These are phyloP conservation scores for Delitschia confertaspora DNA, from an alignment of 495 filamentous ascomycete species.

Conservation along the genomic window DNA sequence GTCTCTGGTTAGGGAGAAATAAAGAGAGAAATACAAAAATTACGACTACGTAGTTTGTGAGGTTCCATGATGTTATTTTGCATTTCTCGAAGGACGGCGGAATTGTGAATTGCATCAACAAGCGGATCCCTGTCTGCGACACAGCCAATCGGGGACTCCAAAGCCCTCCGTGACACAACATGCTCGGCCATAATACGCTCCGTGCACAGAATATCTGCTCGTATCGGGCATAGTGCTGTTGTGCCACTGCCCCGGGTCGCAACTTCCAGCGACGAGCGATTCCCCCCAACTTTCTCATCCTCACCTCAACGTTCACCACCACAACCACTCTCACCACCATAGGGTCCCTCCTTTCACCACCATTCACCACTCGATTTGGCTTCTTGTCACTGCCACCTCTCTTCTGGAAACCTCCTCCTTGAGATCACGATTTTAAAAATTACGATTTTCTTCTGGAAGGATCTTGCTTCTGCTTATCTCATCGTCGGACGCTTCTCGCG, in stretches of 20 bases:
- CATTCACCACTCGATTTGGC: conserved; percentile 8
- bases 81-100: no score
- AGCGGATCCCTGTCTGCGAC: conserved; percentile 1
- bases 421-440: conserved; percentile 2
- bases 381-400: conserved; percentile 7
- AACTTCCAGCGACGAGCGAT: conserved; percentile 1
- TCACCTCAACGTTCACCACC: conserved; percentile 6
- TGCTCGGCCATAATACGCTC: conserved; percentile 9
- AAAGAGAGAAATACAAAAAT: no score
- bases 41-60: no score
- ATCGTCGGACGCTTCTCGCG: conserved; percentile 15
- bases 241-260: conserved; percentile 11
- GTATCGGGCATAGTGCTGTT: conserved; percentile 4
- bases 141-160: conserved; percentile 10
- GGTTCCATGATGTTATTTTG: no score
- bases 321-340: background rate
- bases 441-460: conserved; percentile 4
- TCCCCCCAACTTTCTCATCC: conserved; percentile 3
- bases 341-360: conserved; percentile 8
- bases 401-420: conserved; percentile 10
- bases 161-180: background rate
- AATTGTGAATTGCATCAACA: conserved; percentile 5
- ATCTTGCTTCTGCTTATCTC: conserved; percentile 7
- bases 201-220: conserved; percentile 8
- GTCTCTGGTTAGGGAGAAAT: no score